Base-by-base conservation (phyloP, 768 basidiomycete species). In the Guyanaporus albipodus region DNA sequence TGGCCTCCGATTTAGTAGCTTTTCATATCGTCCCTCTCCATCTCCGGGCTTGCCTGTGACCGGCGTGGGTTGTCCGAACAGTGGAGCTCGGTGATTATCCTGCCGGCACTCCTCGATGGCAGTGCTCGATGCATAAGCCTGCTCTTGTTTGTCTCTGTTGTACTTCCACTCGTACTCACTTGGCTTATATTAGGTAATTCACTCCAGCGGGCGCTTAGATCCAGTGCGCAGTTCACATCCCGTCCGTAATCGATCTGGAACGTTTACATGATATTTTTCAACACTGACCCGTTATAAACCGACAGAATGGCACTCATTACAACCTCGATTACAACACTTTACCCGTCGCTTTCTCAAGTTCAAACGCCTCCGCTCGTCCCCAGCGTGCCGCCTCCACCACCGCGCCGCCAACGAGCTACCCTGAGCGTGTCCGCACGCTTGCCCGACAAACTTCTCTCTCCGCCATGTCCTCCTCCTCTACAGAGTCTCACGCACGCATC, bases 171-270 rank as follows among this genome's bases (percentile, higher is more conserved):
- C 39, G 6, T 46, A 18, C 35, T 58, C 12, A 57, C 54, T 39
- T 34, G 5, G 8, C 8, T 57, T n/a, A 27, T 35, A 42, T 62
- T 63, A 64, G 65, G 66, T 58, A 60, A 62, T 67, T 50, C 52
- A 61, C 45, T 40, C 48, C 62, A 59, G 36, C 40, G 24, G 43
- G 56, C 60, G 57, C 36, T 42, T 50, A 52, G 54, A 59, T 52
- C 39, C 55, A 33, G 44, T 49, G 32, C 46, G 40, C 27, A 46
- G 36, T 50, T 49, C 54, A 24, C 38, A 48, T 39, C 22, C 55
- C 21, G 58, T 63, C 44, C 55, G 61, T 66, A 53, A 49, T 43
- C 28, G 38, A 36, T 45, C 18, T 35, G 4, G 12, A 42, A 10
- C 6, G 22, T 56, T n/a, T 48, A 52, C 45, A 42, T 49, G 38